Base-by-base conservation (phyloP, 2,329 filamentous ascomycete genomes). In the Fusarium verrucosum region DNA sequence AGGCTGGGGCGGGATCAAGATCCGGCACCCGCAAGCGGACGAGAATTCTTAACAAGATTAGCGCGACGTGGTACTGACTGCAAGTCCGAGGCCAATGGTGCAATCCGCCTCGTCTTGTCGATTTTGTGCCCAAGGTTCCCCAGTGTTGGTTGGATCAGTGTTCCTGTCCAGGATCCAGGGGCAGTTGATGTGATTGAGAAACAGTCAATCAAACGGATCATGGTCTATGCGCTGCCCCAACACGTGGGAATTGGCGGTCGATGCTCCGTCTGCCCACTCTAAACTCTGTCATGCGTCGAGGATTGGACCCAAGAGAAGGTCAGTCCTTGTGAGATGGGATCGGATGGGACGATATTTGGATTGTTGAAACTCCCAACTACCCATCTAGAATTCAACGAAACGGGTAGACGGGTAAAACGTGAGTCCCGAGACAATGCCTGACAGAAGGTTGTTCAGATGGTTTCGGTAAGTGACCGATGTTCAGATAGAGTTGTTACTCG, bases 1-100 rank as follows among this genome's bases (percentile, higher is more conserved):
- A 49, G 51, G n/a, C n/a, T 52, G 59, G 50, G 58, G 50, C 47
- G 64, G 67, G 53, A 70, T 64, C 47, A 60, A 61, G 66, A 69
- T 72, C 70, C 69, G 68, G 56, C 42, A 56, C 59, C 54, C 42
- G 68, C 55, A 58, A 46, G 68, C 40, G 50, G 52, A 49, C 26
- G 17, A 61, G 19, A 45, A 40, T 30, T 37, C 30, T 33, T 28
- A 40, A 46, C 25, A 41, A 50, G 42, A 55, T 28, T 30, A 30
- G 28, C 28, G 28, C 28, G 14, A 7, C 16, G 28, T 32, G 28
- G 28, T 32, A 62, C 30, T 17, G 42, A 23, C 25, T 42, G 36
- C 26, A 14, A 52, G 32, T 32, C 30, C 13, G 17, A 43, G 45
- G 42, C 59, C 65, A 69, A 65, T 62, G 36, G 43, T 33, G 51